These are phyloP conservation scores for Geotrichum bryndzae DNA, from an alignment of 1,139 yeast species.

Conservation along the genomic window DNA sequence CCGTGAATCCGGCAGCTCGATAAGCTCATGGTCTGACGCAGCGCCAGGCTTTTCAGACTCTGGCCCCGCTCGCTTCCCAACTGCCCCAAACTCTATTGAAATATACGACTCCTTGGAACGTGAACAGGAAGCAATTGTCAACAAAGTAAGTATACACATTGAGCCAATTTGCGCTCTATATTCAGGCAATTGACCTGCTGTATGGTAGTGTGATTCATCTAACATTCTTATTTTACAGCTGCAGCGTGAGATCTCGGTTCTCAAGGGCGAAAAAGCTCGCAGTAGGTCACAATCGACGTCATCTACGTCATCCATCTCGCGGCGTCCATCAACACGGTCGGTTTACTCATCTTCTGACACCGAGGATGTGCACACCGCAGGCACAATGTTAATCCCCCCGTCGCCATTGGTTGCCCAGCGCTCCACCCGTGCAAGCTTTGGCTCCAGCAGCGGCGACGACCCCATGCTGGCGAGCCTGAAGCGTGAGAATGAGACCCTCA, in stretches of 20 bases:
- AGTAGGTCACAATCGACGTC: conserved; percentile 32
- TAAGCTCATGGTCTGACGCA: conserved; percentile 5
- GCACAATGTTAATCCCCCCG: conserved; percentile 12
- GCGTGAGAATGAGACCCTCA: conserved; percentile 33
- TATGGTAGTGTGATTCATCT: not conserved
- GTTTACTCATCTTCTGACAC: conserved; percentile 26
- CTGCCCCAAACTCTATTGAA: conserved; percentile 14
- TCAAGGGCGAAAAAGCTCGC: conserved; percentile 29
- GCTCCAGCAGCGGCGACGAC: conserved; percentile 24
- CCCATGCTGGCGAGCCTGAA: conserved; percentile 23
- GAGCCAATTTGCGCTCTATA: not conserved
- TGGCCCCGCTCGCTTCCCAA: conserved; percentile 16
- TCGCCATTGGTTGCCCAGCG: conserved; percentile 18
- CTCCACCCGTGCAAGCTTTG: conserved; percentile 20
- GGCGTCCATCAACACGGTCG: conserved; percentile 30
- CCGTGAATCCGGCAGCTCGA: not conserved
- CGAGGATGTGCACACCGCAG: conserved; percentile 22
- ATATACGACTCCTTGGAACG: conserved; percentile 19
- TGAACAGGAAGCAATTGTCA: conserved; percentile 38
- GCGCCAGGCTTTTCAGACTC: not conserved
- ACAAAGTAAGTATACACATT: conserved; percentile 20
- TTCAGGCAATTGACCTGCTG: not conserved
- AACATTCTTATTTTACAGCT: conserved; percentile 18
- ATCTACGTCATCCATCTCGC: conserved; percentile 30
- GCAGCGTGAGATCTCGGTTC: conserved; percentile 33